Conservation (phyloP, 345 rosid genomes). For the Ailanthus altissimus region DNA sequence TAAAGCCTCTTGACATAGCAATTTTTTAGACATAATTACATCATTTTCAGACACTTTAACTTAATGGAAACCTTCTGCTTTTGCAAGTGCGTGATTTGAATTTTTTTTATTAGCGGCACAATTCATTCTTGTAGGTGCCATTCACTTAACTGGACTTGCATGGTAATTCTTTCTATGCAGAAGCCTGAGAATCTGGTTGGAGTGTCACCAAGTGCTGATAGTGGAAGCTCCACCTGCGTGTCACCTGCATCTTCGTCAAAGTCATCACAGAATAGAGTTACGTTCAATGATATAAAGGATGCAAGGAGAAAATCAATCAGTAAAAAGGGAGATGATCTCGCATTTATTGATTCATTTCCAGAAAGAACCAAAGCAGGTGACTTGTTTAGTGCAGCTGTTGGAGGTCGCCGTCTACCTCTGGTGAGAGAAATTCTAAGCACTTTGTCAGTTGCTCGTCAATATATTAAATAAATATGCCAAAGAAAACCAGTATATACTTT, state of each 20-base stretch:
- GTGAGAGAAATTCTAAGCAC: slow-evolving; percentile 41
- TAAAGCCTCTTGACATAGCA: not conserved
- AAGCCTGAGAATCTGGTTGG: slow-evolving; percentile 70
- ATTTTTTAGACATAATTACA: not conserved
- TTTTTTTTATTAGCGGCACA: not conserved
- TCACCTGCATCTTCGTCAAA: slow-evolving; percentile 70
- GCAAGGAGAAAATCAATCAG: slow-evolving; percentile 59
- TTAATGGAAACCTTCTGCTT: slow-evolving; percentile 12
- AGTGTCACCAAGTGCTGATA: slow-evolving; percentile 49
- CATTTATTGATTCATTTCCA: slow-evolving; percentile 51
- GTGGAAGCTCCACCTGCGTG: slow-evolving; percentile 59
- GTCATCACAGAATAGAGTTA: slow-evolving; percentile 47
- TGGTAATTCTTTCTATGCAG: slow-evolving; percentile 41
- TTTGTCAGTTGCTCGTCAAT: slow-evolving; percentile 6
- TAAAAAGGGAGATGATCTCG: slow-evolving; percentile 48
- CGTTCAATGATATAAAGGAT: slow-evolving; percentile 39
- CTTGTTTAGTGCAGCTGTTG: slow-evolving; percentile 60
- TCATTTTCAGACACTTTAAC: not conserved
- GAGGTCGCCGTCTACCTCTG: slow-evolving; percentile 51
- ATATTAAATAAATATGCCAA: not conserved
- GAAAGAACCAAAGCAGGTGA: slow-evolving; percentile 75
- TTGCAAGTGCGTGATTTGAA: not conserved
- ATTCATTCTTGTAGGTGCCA: not conserved
- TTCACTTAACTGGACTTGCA: slow-evolving; percentile 11
- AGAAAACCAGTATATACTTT: not conserved